Percentiles rank a stretch among this genome's conserved stretches.
phyloP scores from a whole-genome alignment of 805 yeast genomes.

The Metschnikowia hibisci region DNA sequence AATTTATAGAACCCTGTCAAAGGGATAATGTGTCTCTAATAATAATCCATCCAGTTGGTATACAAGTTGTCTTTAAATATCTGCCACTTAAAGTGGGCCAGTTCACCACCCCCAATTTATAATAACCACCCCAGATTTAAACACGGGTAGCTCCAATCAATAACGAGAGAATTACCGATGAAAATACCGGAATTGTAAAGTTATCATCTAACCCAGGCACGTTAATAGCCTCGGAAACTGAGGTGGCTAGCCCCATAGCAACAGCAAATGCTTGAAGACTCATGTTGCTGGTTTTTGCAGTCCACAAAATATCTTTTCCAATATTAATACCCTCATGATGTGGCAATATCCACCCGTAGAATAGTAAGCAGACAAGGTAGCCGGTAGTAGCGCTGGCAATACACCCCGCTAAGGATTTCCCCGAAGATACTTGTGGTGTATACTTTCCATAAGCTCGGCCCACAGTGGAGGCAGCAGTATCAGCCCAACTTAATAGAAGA shows the following conservation, averaged over 20 bases:
- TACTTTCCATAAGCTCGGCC: constrained; percentile 84
- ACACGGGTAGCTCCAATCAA: constrained; percentile 30
- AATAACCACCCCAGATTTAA: background rate
- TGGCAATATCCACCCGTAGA: constrained; percentile 76
- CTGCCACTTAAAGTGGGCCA: no score
- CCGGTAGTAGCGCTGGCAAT: constrained; percentile 82
- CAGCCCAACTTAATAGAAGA: constrained; percentile 89
- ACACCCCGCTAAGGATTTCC: constrained; percentile 88
- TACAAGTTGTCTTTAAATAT: background rate
- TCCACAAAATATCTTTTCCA: constrained; percentile 64
- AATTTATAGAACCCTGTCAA: constrained; percentile 1
- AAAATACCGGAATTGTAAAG: constrained; percentile 86
- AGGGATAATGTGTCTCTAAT: background rate
- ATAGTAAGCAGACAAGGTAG: constrained; percentile 53
- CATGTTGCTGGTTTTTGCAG: constrained; percentile 54
- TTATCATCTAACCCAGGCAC: constrained; percentile 82
- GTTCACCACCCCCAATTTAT: no score
- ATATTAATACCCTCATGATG: constrained; percentile 45
- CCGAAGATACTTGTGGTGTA: constrained; percentile 70
- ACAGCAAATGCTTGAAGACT: constrained; percentile 51
- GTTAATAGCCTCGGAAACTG: constrained; percentile 82
- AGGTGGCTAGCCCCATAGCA: constrained; percentile 75
- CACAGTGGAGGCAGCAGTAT: constrained; percentile 92
- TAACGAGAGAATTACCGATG: constrained; percentile 59
- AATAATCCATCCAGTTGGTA: background rate